Base-by-base conservation (phyloP, 768 basidiomycete genomes). In the Leucocoprinus birnbaumii region DNA sequence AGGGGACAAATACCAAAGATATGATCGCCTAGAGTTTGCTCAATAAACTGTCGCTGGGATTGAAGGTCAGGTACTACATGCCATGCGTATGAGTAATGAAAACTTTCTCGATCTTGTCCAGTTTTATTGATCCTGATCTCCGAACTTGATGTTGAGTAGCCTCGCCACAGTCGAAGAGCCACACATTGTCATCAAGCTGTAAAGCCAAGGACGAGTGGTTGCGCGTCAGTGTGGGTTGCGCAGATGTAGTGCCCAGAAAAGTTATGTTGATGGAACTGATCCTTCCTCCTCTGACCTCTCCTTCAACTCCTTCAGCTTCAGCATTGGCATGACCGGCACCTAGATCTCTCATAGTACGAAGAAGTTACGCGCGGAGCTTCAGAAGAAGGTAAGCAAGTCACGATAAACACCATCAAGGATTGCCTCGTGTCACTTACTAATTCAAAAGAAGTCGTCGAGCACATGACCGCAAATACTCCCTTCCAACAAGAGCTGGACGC, bases 71-170 rank as follows among this genome's bases (percentile, higher is more conserved):
- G n/a, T n/a, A n/a, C n/a, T 19, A 62, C 73, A 34, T 54, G 89
- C 92, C 91, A 71, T 94, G 92, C 0, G 88, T 88, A 70, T 95
- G 92, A 0, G 93, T 94, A 57, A 94, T 84, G 66, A 94, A 93
- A 25, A 95, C 82, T 67, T 91, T 92, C 57, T 80, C 78, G 46
- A 94, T 86, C 63, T 68, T 85, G 25, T 89, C 86, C 84, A 91
- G 86, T 67, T 83, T 88, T n/a, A 94, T 76, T 1, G 53, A 60
- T 6, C 40, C 38, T 58, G 86, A 88, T 66, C 78, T 82, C 67
- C 91, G 89, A 3, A 92, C 61, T 61, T 84, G 89, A 62, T 87
- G 82, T 62, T 91, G 90, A 2, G 90, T 91, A 14, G 84, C 88
- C 68, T 92, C 90, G 19, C 90, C 90, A 65, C 90, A 92, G 64